Evolutionary conservation across 2,329 filamentous ascomycete genomes (phyloP).

Genomic region (Colletotrichum ledebouriae): DNA sequence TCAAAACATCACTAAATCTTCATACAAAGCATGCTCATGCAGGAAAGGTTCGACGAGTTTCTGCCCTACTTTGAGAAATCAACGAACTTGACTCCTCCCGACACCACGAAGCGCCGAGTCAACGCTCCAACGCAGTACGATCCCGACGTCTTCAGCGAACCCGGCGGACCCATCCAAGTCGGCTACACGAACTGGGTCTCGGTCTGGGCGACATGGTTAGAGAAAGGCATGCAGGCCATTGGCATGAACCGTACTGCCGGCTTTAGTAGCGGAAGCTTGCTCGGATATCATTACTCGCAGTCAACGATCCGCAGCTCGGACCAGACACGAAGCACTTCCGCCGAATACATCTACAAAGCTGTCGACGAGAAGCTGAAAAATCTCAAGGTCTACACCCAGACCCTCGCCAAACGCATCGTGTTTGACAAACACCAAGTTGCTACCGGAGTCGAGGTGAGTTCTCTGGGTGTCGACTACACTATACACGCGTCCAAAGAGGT

Average conservation of each 20-base stretch:
- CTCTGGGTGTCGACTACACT: constrained; percentile 40
- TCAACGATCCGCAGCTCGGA: neutral
- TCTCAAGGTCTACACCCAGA: constrained; percentile 56
- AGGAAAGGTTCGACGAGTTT: constrained; percentile 44
- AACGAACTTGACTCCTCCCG: constrained; percentile 49
- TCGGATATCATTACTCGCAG: constrained; percentile 53
- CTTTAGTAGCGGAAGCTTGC: constrained; percentile 57
- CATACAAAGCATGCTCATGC: neutral
- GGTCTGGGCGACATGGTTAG: constrained; percentile 45
- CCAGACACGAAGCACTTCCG: neutral
- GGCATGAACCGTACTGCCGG: constrained; percentile 53
- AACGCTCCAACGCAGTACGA: constrained; percentile 46
- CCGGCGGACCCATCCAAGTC: constrained; percentile 48
- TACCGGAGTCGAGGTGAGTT: constrained; percentile 54
- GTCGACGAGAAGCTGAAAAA: constrained; percentile 42
- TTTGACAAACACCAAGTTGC: constrained; percentile 57
- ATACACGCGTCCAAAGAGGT: constrained; percentile 68
- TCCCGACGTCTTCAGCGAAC: constrained; percentile 46
- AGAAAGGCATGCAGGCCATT: constrained; percentile 54
- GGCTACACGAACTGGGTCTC: constrained; percentile 46
- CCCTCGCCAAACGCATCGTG: constrained; percentile 59
- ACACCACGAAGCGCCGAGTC: constrained; percentile 21
- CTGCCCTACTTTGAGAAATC: constrained; percentile 51
- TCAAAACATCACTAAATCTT: neutral
- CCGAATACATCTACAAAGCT: constrained; percentile 40